Evolutionary conservation across 768 basidiomycete genomes (phyloP).

Genomic region (Plicaturopsis crispa): DNA sequence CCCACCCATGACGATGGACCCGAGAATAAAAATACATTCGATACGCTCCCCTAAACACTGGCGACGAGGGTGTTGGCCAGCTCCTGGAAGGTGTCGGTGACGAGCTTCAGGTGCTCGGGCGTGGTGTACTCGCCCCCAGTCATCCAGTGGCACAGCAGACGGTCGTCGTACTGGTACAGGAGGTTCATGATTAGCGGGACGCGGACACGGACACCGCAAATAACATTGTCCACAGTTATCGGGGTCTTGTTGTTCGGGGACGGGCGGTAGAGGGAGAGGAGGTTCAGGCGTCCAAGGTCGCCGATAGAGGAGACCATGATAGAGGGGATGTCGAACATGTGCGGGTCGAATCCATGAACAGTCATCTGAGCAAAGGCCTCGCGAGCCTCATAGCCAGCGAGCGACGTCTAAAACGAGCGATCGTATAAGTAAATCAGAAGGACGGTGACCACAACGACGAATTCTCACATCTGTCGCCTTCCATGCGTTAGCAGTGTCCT

Average conservation of each 20-base stretch:
- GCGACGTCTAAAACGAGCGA: background rate
- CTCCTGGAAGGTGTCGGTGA: background rate
- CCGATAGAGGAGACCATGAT: conserved; percentile 2
- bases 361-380: background rate
- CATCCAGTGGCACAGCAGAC: background rate
- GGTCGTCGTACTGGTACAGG: conserved; percentile 1
- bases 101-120: background rate
- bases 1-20: too few species aligned
- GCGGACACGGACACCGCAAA: background rate
- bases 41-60: background rate
- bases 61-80: background rate
- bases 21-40: too few species aligned
- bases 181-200: background rate
- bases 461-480: background rate
- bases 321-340: background rate
- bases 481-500: background rate
- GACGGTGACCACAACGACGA: too few species aligned
- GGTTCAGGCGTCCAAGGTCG: background rate
- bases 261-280: conserved; percentile 1
- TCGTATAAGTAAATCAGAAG: too few species aligned
- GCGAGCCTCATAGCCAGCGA: background rate
- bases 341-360: background rate
- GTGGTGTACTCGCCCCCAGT: background rate
- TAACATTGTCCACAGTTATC: background rate
- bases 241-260: conserved; percentile 1